These are phyloP conservation scores for Solanum medicagineum DNA, from an alignment of 257 asterid genomes.

Conservation along the genomic window DNA sequence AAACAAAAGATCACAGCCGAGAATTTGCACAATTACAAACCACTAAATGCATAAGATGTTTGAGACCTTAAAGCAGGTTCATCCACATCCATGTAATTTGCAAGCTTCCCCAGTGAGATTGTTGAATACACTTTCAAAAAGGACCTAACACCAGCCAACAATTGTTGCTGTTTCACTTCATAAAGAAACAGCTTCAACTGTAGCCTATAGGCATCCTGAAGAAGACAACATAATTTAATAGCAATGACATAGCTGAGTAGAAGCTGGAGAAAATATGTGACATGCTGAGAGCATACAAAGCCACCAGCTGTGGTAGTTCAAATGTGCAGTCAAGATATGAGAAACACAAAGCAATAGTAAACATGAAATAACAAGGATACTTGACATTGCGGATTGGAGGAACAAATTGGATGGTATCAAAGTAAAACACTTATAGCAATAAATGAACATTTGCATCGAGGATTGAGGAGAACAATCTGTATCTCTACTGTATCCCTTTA, in stretches of 20 bases:
- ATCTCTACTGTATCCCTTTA: neutral
- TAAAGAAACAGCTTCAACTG: conserved; percentile 80
- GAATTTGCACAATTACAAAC: neutral
- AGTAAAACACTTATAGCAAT: neutral
- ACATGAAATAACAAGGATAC: neutral
- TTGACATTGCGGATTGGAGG: neutral
- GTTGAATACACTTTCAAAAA: conserved; percentile 81
- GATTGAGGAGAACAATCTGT: neutral
- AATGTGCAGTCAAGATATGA: neutral
- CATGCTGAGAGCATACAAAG: neutral
- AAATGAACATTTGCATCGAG: neutral
- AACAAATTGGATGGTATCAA: neutral
- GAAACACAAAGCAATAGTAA: neutral
- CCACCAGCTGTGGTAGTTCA: neutral
- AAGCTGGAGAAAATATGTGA: neutral
- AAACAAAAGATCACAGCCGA: neutral
- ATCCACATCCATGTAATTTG: conserved; percentile 75
- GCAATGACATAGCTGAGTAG: neutral
- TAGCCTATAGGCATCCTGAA: conserved; percentile 83
- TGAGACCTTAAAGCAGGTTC: conserved; percentile 75
- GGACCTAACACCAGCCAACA: conserved; percentile 66
- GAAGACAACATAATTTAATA: neutral
- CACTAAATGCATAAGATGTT: neutral
- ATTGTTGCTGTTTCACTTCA: conserved; percentile 94
- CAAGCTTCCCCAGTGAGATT: conserved; percentile 73